Conservation (phyloP, 805 yeast species). For the Wickerhamomyces bovis region DNA sequence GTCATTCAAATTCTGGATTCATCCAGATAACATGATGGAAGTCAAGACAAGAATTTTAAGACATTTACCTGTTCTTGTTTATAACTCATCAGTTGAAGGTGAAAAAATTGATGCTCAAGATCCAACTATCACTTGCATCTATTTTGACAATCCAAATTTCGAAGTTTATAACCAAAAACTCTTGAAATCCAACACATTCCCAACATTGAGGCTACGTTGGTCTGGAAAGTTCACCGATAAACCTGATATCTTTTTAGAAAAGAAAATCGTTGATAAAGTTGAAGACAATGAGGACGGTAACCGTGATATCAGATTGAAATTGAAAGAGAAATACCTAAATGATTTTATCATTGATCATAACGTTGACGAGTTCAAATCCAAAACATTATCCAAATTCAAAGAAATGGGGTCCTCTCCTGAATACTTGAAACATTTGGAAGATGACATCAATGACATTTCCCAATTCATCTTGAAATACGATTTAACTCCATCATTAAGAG, state of each 20-base stretch:
- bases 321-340: conserved; percentile 80
- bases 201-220: conserved; percentile 87
- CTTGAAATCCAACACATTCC: conserved; percentile 58
- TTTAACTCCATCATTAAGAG: conserved; percentile 80
- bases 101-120: conserved; percentile 43
- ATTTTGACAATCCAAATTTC: conserved; percentile 79
- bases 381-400: conserved; percentile 53
- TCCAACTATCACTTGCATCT: conserved; percentile 79
- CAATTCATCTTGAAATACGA: conserved; percentile 55
- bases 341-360: conserved; percentile 57
- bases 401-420: conserved; percentile 53
- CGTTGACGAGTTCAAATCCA: conserved; percentile 36
- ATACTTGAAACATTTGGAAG: conserved; percentile 44
- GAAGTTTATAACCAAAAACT: conserved; percentile 83
- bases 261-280: conserved; percentile 59
- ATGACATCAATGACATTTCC: conserved; percentile 55
- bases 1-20: conserved; percentile 91
- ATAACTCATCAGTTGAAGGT: conserved; percentile 40
- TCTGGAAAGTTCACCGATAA: conserved; percentile 73
- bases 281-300: conserved; percentile 37
- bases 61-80: conserved; percentile 87
- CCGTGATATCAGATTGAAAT: conserved; percentile 56
- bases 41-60: conserved; percentile 93
- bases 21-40: conserved; percentile 95
- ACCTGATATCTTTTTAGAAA: conserved; percentile 77